Evolutionary conservation across 2,329 filamentous ascomycete species (phyloP).

Genomic region (Epichloe coenophiala): DNA sequence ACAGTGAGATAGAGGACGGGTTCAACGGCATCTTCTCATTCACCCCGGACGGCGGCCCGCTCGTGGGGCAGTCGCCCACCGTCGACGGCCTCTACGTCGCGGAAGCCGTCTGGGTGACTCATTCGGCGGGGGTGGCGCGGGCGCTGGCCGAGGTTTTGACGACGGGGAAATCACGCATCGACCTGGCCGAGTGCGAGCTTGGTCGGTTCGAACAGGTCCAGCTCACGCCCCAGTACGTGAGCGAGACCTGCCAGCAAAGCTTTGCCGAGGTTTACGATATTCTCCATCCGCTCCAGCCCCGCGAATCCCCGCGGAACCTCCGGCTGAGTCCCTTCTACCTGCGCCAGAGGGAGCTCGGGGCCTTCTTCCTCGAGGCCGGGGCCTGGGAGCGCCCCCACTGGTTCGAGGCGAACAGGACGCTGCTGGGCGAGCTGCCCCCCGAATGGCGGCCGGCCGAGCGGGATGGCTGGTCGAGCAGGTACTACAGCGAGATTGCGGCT

Average conservation of each 20-base stretch:
- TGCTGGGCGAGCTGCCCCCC: constrained; percentile 36
- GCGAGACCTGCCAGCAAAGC: constrained; percentile 45
- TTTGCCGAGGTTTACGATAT: constrained; percentile 55
- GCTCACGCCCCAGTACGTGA: constrained; percentile 39
- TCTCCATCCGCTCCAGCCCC: constrained; percentile 45
- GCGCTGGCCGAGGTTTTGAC: constrained; percentile 47
- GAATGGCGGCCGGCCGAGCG: constrained; percentile 41
- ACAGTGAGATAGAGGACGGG: constrained; percentile 40
- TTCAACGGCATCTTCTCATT: constrained; percentile 57
- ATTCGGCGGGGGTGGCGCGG: constrained; percentile 48
- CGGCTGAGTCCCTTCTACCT: constrained; percentile 44
- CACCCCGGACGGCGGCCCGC: constrained; percentile 47
- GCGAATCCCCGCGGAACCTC: constrained; percentile 42
- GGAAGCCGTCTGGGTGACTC: constrained; percentile 54
- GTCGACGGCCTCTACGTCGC: constrained; percentile 50
- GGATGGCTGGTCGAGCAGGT: constrained; percentile 43
- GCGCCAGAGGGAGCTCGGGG: constrained; percentile 39
- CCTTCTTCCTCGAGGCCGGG: constrained; percentile 44
- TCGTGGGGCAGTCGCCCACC: constrained; percentile 43
- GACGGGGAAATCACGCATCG: constrained; percentile 38
- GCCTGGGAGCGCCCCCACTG: constrained; percentile 52
- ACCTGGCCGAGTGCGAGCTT: constrained; percentile 45
- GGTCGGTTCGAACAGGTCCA: constrained; percentile 49
- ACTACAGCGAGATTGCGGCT: constrained; percentile 44
- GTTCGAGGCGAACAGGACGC: constrained; percentile 41